These are phyloP conservation scores for Mixia osmundae DNA, from an alignment of 1,284 basidiomycete genomes.

Conservation along the genomic window DNA sequence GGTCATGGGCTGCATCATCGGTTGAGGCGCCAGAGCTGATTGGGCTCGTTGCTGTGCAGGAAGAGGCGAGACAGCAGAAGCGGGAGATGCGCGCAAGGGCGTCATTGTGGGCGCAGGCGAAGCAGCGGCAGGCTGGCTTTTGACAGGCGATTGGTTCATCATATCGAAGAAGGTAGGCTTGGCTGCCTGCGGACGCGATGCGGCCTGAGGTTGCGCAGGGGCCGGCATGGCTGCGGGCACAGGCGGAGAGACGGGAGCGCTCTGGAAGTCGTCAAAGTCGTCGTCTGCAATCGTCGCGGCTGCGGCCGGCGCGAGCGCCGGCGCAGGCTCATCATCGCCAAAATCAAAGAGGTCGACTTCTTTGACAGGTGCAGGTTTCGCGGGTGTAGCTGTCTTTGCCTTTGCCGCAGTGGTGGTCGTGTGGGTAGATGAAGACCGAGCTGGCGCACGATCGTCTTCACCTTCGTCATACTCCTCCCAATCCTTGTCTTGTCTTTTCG, in stretches of 20 bases:
- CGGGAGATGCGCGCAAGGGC: too few relatives aligned
- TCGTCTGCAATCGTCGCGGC: slow-evolving; percentile 25
- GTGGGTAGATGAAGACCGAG: slow-evolving; percentile 3
- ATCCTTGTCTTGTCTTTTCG: slow-evolving; percentile 21
- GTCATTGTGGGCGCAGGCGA: slow-evolving; percentile 1
- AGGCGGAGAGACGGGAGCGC: slow-evolving; percentile 32
- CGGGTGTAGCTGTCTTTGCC: background rate
- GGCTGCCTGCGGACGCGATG: slow-evolving; percentile 11
- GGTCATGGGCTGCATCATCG: too few relatives aligned
- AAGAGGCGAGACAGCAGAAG: too few relatives aligned
- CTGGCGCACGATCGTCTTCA: slow-evolving; percentile 46
- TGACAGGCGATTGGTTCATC: slow-evolving; percentile 21
- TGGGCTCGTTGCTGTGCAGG: too few relatives aligned
- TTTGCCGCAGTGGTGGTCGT: slow-evolving; percentile 3
- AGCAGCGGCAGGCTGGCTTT: slow-evolving; percentile 2
- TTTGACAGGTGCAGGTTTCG: slow-evolving; percentile 19
- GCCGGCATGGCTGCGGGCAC: slow-evolving; percentile 21
- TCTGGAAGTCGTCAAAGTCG: slow-evolving; percentile 80
- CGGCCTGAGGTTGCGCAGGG: slow-evolving; percentile 14
- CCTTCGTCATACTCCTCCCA: slow-evolving; percentile 96
- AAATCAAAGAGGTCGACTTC: slow-evolving; percentile 50
- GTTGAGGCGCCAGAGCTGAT: too few relatives aligned
- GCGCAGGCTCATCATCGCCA: slow-evolving; percentile 32
- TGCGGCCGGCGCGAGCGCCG: slow-evolving; percentile 15
- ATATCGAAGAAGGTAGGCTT: slow-evolving; percentile 29